phyloP scores from a whole-genome alignment of 2,329 filamentous ascomycete species.

The Pezicula radicicola region DNA sequence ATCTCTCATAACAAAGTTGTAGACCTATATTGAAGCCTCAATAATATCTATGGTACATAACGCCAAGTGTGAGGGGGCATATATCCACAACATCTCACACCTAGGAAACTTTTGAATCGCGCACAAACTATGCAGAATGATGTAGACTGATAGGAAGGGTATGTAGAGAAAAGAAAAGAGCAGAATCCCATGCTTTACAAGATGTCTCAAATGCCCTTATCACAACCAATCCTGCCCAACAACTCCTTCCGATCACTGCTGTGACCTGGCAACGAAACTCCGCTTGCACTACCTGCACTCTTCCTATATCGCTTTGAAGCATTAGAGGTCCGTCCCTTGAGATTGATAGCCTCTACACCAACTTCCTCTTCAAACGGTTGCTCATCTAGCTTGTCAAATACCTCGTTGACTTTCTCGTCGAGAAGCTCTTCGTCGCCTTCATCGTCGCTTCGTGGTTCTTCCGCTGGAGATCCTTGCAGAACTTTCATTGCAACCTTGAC shows the following conservation, averaged over 20 bases:
- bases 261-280: constrained; percentile 28
- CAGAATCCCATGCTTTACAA: neutral
- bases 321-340: constrained; percentile 43
- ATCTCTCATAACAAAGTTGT: too few relatives aligned
- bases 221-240: constrained; percentile 30
- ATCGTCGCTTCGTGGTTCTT: constrained; percentile 85
- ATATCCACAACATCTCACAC: too few relatives aligned
- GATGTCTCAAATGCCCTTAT: constrained; percentile 26
- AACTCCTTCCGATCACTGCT: constrained; percentile 29
- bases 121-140: neutral
- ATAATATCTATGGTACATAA: too few relatives aligned
- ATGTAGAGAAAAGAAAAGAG: neutral
- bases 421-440: constrained; percentile 65
- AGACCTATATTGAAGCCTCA: too few relatives aligned
- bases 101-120: too few relatives aligned
- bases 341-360: constrained; percentile 67
- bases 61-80: too few relatives aligned
- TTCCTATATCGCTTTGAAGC: constrained; percentile 24
- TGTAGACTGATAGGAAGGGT: neutral
- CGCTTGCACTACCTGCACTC: constrained; percentile 22
- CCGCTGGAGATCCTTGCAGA: constrained; percentile 70
- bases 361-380: constrained; percentile 70
- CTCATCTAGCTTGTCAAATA: constrained; percentile 10
- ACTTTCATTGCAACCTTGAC: constrained; percentile 78
- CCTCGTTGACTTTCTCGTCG: constrained; percentile 8